These are phyloP conservation scores for Fragaria vesca DNA, from an alignment of 306 rosid species.

Conservation along the genomic window DNA sequence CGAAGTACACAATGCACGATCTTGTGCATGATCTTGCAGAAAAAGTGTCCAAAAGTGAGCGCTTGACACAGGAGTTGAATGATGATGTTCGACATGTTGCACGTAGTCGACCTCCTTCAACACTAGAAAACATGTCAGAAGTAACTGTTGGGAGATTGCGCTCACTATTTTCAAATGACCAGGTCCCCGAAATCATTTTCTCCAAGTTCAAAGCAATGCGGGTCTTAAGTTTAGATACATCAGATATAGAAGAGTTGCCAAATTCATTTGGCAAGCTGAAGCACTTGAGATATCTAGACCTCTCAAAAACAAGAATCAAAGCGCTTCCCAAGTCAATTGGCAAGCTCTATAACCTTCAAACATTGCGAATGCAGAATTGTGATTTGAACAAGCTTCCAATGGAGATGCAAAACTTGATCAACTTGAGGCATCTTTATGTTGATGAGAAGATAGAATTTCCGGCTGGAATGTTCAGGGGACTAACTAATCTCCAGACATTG, in stretches of 20 bases:
- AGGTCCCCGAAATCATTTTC: not conserved
- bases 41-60: not conserved
- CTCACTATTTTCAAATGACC: too few species aligned
- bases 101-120: not conserved
- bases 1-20: constrained; percentile 3
- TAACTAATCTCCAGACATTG: not conserved
- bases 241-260: not conserved
- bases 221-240: not conserved
- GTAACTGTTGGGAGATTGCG: too few species aligned
- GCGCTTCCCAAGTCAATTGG: constrained; percentile 16
- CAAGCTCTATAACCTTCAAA: constrained; percentile 6
- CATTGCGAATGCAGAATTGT: not conserved
- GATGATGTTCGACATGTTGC: constrained; percentile 8
- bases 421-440: constrained; percentile 1
- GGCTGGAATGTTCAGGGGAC: not conserved
- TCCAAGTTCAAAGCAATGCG: not conserved
- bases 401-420: not conserved
- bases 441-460: not conserved
- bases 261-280: constrained; percentile 14
- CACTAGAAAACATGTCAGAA: not conserved
- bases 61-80: not conserved
- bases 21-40: not conserved
- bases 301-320: not conserved
- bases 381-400: not conserved
- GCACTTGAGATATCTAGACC: constrained; percentile 16